Conservation (phyloP, 306 rosid genomes). For the Mucuna pruriens region DNA sequence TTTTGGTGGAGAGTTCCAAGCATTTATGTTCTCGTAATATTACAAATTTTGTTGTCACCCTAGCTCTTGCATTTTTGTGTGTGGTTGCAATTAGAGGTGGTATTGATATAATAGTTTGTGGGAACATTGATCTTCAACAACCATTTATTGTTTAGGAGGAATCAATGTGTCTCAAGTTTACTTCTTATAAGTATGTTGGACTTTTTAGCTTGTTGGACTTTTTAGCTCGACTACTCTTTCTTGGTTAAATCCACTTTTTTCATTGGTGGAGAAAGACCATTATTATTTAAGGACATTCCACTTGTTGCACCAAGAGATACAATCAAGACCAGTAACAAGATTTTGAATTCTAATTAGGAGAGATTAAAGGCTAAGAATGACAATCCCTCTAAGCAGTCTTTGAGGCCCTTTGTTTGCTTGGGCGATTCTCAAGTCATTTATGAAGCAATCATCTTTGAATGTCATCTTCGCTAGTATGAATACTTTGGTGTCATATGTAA, state of each 20-base stretch:
- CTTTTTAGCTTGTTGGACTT: slow-evolving; percentile 76
- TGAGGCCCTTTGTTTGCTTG: slow-evolving; percentile 83
- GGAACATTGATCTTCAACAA: slow-evolving; percentile 66
- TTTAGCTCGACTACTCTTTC: slow-evolving; percentile 82
- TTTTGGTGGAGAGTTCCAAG: slow-evolving; percentile 55
- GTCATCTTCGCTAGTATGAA: slow-evolving; percentile 77
- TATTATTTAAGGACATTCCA: slow-evolving; percentile 92
- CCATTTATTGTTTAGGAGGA: slow-evolving; percentile 83
- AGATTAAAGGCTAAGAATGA: slow-evolving; percentile 69
- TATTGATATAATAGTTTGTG: slow-evolving; percentile 64
- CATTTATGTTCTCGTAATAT: slow-evolving; percentile 55
- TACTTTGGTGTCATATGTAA: slow-evolving; percentile 83
- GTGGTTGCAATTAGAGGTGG: slow-evolving; percentile 71
- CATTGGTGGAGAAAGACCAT: slow-evolving; percentile 82
- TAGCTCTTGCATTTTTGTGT: slow-evolving; percentile 75
- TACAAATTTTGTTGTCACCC: slow-evolving; percentile 74
- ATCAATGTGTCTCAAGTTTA: slow-evolving; percentile 80
- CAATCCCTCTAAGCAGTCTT: slow-evolving; percentile 57
- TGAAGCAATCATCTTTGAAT: slow-evolving; percentile 89
- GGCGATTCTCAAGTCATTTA: slow-evolving; percentile 79
- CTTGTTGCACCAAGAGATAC: slow-evolving; percentile 81
- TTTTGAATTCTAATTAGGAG: slow-evolving; percentile 79
- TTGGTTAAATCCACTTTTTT: slow-evolving; percentile 87
- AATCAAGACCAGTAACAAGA: slow-evolving; percentile 71
- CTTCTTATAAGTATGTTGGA: slow-evolving; percentile 84